Evolutionary conservation across 352 stramenopile species (phyloP), one percentile per base, ranked within the genome.

Genomic region (Globisporangium cylindrosporum): DNA sequence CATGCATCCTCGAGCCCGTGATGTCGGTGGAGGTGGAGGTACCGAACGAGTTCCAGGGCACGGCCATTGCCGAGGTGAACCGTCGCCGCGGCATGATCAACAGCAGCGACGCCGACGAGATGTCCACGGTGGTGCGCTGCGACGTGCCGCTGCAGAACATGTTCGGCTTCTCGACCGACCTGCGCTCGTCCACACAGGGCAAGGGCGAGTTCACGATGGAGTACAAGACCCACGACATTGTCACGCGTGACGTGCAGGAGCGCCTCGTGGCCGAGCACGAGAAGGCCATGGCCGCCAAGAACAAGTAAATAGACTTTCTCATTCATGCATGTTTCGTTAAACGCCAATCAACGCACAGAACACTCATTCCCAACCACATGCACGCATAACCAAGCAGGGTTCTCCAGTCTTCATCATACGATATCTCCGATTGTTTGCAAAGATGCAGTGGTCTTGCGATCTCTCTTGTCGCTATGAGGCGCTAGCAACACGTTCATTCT

Each of bases 181-280:
- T 99, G 61, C 87, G 97, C 59, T 98, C 95, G 71, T 90, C 93
- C 25, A 98, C 96, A 63, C 95, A 98, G 81, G 97, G 95, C 69
- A 99, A 99, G 86, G 97, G 97, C 69, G 97, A 99, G 81, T 99
- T 99, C 78, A 98, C 96, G 29, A 99, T 99, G 98, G 97, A 99
- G 81, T 99, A 99, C 91, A 98, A 98, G 74, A 93, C 93, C 18
- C 97, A 99, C 81, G 88, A 89, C 64, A 77, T 96, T 56, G 97
- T 99, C 41, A 89, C 92, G 65, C 86, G 86, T 70, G 94, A 98
- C 76, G 81, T 92, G 57, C 95, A 99, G 84, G 92, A 98, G 66
- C 96, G 98, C 68, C 84, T 99, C 62, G 85, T 98, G 75, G 88
- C 87, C 38, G 96, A 98, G 74, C 97, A 98, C 82, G 86, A 93